Evolutionary conservation across 371 early-diverging fungal species (phyloP).

Genomic region (Synchytrium microbalum): DNA sequence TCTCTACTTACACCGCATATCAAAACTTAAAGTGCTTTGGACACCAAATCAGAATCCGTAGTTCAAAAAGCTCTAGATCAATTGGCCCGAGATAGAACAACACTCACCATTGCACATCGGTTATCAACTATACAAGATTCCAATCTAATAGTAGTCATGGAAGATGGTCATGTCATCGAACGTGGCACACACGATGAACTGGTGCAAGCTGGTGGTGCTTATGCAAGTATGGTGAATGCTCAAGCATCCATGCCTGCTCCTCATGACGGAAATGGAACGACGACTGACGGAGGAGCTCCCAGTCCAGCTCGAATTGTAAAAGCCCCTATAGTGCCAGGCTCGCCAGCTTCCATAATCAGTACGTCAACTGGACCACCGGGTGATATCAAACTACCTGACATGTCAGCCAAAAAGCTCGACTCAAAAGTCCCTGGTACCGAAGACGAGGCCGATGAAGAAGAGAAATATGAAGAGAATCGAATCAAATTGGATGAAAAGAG

Average conservation of each 20-base stretch:
- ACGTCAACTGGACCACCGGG: neutral
- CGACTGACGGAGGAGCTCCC: neutral
- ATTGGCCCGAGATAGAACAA: slow-evolving; percentile 70
- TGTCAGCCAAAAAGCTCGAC: neutral
- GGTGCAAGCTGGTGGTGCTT: slow-evolving; percentile 22
- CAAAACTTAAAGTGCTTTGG: slow-evolving; percentile 35
- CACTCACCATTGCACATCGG: slow-evolving; percentile 91
- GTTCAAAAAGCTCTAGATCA: slow-evolving; percentile 73
- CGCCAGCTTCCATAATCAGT: neutral
- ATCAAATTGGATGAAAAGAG: neutral
- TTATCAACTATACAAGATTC: slow-evolving; percentile 67
- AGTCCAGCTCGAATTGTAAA: neutral
- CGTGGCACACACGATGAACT: slow-evolving; percentile 81
- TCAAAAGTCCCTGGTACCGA: neutral
- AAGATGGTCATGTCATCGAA: slow-evolving; percentile 39
- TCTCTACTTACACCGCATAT: neutral
- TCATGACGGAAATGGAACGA: neutral
- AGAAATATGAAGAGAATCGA: neutral
- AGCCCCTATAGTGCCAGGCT: neutral
- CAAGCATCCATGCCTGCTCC: neutral
- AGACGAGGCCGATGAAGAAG: neutral
- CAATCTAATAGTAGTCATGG: slow-evolving; percentile 45
- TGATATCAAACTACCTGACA: neutral
- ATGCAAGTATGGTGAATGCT: slow-evolving; percentile 1
- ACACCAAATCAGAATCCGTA: slow-evolving; percentile 69